Evolutionary conservation across 352 stramenopile genomes (phyloP).

Genomic region (Elongisporangium senticosum): DNA sequence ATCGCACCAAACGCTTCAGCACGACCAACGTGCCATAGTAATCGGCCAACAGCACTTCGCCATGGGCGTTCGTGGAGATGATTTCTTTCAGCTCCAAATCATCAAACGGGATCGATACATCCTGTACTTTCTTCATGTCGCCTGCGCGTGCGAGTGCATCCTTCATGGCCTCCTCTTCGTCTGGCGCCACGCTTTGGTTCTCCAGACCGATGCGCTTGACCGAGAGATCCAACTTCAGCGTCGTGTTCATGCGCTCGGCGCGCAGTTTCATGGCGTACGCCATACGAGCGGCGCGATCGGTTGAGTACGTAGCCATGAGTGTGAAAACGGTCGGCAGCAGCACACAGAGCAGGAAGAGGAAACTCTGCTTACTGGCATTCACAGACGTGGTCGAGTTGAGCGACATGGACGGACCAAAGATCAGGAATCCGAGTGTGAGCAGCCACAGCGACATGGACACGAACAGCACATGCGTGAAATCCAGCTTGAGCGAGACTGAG

Average conservation of each 20-base stretch:
- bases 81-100: slow-evolving; percentile 75
- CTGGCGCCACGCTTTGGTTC: slow-evolving; percentile 50
- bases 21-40: slow-evolving; percentile 74
- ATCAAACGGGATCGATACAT: slow-evolving; percentile 71
- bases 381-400: slow-evolving; percentile 33
- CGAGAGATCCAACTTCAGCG: slow-evolving; percentile 70
- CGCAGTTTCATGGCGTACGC: slow-evolving; percentile 71
- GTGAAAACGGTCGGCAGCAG: slow-evolving; percentile 59
- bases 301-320: slow-evolving; percentile 68
- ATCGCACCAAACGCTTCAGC: slow-evolving; percentile 67
- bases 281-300: slow-evolving; percentile 61
- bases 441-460: slow-evolving; percentile 48
- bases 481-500: slow-evolving; percentile 66
- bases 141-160: slow-evolving; percentile 31
- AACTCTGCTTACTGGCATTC: slow-evolving; percentile 43
- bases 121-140: slow-evolving; percentile 52
- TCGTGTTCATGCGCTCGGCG: slow-evolving; percentile 77
- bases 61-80: slow-evolving; percentile 52
- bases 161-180: slow-evolving; percentile 57
- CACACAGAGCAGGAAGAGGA: slow-evolving; percentile 58
- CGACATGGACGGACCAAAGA: slow-evolving; percentile 43
- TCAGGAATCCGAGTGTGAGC: slow-evolving; percentile 41
- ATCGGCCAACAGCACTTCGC: slow-evolving; percentile 62
- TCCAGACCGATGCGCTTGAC: slow-evolving; percentile 67
- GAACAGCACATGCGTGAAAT: slow-evolving; percentile 69